Base-by-base conservation (phyloP, 2,329 filamentous ascomycete genomes). In the Furcasterigmium sp. region DNA sequence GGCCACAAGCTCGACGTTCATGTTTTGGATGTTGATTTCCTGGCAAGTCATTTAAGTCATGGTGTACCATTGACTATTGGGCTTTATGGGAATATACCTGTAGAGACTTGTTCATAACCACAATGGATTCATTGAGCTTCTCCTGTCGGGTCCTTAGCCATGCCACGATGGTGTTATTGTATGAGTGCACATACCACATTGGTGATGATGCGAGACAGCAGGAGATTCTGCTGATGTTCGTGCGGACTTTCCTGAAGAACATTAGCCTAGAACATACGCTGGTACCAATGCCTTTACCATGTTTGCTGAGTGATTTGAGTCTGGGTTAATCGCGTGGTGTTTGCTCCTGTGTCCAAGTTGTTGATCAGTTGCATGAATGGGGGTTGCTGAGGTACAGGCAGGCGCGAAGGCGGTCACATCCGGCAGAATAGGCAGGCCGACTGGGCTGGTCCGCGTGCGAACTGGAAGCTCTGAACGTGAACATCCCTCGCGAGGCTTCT, bases 21-120 rank as follows among this genome's bases (percentile, higher is more conserved):
- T 96, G 64, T 97, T 98, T 58, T 95, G 87, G 44, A 96, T 84
- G 59, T 97, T 97, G 75, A 97, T 96, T 53, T 97, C 91, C 87
- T 95, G 54, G 3, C 2, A 8, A 11, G 13, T 8, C 14, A 3
- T n/a, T 30, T 20, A 19, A 3, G 30, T 17, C 7, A 41, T 18
- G 18, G 14, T 5, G 25, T 28, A 10, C 4, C 32, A 18, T n/a
- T n/a, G n/a, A n/a, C n/a, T n/a, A n/a, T n/a, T n/a, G n/a, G n/a
- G n/a, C n/a, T 13, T 13, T 11, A 11, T 7, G 23, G 20, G 2
- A 23, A 43, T 46, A 13, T 40, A 91, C 89, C 67, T 95, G 87
- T 2, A 98, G 82, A 39, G 81, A 87, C 65, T 89, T 95, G 67
- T 97, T 98, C 76, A 97, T 80, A 41, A 91, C 83, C 68, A 93